phyloP scores from a whole-genome alignment of 73 alveolate species.

The Symbiodinium pilosum region DNA sequence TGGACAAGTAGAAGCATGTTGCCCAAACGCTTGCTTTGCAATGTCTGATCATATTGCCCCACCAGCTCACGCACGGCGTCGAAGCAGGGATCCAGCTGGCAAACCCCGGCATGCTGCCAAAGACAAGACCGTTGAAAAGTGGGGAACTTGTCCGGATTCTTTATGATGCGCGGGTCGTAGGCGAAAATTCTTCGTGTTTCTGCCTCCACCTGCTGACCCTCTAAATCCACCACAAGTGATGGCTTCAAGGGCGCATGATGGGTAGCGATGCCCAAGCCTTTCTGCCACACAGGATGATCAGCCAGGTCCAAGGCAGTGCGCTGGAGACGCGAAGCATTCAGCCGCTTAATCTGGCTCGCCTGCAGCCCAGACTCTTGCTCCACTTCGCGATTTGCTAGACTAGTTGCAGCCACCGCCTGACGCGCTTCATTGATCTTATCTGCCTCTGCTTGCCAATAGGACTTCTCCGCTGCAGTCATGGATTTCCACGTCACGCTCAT shows the following conservation, averaged over 20 bases:
- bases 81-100: not conserved
- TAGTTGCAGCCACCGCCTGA: not conserved
- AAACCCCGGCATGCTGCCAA: not conserved
- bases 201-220: not conserved
- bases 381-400: not conserved
- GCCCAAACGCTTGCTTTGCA: not conserved
- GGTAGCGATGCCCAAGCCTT: not conserved
- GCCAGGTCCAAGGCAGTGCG: not conserved
- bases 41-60: not conserved
- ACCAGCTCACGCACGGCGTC: not conserved
- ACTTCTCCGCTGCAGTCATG: not conserved
- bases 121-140: not conserved
- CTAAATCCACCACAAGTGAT: not conserved
- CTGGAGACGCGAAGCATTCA: not conserved
- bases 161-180: not conserved
- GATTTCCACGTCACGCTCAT: not conserved
- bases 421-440: not conserved
- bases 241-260: not conserved
- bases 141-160: not conserved
- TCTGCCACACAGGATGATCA: not conserved
- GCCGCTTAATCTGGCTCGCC: not conserved
- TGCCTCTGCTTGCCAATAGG: not conserved
- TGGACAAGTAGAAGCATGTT: not conserved
- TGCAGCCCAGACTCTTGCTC: not conserved
- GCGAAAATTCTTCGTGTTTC: not conserved